Evolutionary conservation across 2,329 filamentous ascomycete species (phyloP), one percentile per base, ranked within the genome.

Genomic region (Tolypocladium pustulatum): DNA sequence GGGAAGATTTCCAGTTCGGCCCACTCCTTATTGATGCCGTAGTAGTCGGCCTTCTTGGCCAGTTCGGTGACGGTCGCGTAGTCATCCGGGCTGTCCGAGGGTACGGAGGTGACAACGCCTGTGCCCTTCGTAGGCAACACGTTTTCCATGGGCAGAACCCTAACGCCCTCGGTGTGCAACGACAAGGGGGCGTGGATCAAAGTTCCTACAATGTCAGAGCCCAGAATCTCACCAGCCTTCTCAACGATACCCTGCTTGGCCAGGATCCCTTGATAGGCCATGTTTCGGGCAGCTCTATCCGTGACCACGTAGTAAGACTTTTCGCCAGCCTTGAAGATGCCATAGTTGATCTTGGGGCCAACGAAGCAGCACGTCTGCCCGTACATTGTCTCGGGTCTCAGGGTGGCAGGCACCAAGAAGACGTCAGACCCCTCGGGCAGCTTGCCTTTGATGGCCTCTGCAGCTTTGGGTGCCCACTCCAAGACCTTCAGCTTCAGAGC

Each of bases 301-400:
- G 90, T 95, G 63, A 91, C 81, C 61, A 97, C 80, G 69, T 87
- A 94, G 75, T 91, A 96, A 65, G 96, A 89, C 63, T 85, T 88
- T 62, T 88, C 82, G 27, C 82, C 83, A 58, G 85, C 84, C 73
- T 90, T 89, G 81, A 90, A 97, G 62, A 99, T 77, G 56, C 93
- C 93, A 68, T 99, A 99, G 52, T 81, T 84, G 68, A 97, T 88
- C 69, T 88, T 89, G 12, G 94, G 93, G 4, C 91, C 90, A 54
- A 99, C 90, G 66, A 97, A 99, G 72, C 92, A 96, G 76, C 90
- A 95, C 4, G 87, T 95, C 75, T 97, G 94, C 46, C 95, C 95
- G 71, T 97, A 99, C 93, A 99, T 97, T 40, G 94, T 99, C 79
- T 99, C 94, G 2, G 94, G 91, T 62, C 94, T 83, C 61, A 99